Evolutionary conservation across 441 rosid genomes (phyloP).

Genomic region (Adansonia rubrostipa): DNA sequence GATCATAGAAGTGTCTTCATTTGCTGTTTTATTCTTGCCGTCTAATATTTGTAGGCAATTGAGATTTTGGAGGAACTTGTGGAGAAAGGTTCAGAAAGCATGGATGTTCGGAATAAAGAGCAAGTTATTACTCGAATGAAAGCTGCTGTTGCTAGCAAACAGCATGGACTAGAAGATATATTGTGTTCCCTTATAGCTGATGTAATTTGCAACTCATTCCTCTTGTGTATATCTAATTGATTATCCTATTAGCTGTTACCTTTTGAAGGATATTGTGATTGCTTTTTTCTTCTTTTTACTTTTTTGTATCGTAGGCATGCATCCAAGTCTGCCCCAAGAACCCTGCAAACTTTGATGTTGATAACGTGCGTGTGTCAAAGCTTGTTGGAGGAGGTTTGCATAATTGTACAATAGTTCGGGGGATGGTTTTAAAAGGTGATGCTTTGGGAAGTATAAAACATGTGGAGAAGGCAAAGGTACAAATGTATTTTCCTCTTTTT

Average conservation of each 20-base stretch:
- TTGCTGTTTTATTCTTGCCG: background rate
- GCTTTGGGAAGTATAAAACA: conserved; percentile 83
- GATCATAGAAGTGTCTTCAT: background rate
- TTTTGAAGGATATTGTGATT: conserved; percentile 13
- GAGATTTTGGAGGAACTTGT: conserved; percentile 17
- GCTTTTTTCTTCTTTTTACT: conserved; percentile 8
- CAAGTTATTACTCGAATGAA: conserved; percentile 53
- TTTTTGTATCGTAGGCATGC: conserved; percentile 69
- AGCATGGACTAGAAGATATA: background rate
- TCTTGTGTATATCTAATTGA: conserved; percentile 11
- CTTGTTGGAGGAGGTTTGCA: conserved; percentile 92
- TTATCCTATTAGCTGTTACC: conserved; percentile 17
- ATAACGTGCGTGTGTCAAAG: conserved; percentile 93
- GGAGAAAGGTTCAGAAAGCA: conserved; percentile 6
- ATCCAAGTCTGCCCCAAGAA: conserved; percentile 97
- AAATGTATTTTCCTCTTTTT: conserved; percentile 11
- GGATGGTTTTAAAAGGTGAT: conserved; percentile 93
- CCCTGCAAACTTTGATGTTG: conserved; percentile 90
- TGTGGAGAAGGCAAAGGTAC: conserved; percentile 88
- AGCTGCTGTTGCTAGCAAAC: conserved; percentile 15
- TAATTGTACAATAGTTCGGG: conserved; percentile 73
- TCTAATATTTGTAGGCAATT: background rate
- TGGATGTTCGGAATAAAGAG: conserved; percentile 32
- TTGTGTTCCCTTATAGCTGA: conserved; percentile 5
- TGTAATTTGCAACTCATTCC: conserved; percentile 27